These are phyloP conservation scores for Ustilago cynodontis DNA, from an alignment of 1,284 basidiomycete species.

Conservation along the genomic window DNA sequence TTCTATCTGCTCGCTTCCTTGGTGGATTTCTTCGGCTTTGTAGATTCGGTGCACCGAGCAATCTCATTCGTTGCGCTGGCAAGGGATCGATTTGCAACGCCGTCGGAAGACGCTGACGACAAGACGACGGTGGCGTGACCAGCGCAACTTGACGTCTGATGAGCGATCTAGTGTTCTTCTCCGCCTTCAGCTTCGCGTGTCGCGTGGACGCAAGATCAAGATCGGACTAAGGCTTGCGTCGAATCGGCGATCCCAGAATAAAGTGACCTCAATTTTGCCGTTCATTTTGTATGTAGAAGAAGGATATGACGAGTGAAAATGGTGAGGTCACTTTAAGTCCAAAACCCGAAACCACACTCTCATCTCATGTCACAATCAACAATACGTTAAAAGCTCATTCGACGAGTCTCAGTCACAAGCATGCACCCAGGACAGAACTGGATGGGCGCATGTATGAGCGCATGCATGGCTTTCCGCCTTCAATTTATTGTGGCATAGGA, in stretches of 20 bases:
- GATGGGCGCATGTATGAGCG: no score
- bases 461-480: background rate
- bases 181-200: background rate
- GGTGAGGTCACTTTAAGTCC: no score
- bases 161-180: background rate
- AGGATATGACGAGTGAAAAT: no score
- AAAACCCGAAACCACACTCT: no score
- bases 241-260: conserved; percentile 2
- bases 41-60: conserved; percentile 4
- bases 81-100: background rate
- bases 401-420: background rate
- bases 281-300: background rate
- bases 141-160: conserved; percentile 15
- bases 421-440: no score
- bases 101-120: background rate
- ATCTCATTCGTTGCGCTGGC: conserved; percentile 8
- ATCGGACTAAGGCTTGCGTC: background rate
- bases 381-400: background rate
- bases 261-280: background rate
- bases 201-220: background rate
- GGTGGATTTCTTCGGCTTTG: conserved; percentile 7
- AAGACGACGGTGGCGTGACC: conserved; percentile 4
- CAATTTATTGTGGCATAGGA: conserved; percentile 24
- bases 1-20: background rate
- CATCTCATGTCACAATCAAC: background rate